These are phyloP conservation scores for Pyronema domesticum DNA, from an alignment of 495 filamentous ascomycete species.

Conservation along the genomic window DNA sequence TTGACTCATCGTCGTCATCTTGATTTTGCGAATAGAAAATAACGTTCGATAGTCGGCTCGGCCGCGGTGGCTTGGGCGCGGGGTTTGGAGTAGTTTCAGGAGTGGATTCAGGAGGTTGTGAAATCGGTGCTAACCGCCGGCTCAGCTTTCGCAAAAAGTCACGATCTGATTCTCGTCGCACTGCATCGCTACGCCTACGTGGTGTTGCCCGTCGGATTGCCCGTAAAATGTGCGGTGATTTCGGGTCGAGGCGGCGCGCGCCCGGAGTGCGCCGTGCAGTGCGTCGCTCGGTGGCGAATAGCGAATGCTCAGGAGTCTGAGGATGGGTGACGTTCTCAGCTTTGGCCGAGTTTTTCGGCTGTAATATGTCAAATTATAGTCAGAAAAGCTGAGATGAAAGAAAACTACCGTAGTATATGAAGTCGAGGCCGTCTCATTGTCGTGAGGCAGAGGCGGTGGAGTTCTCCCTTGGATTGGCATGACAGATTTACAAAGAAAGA, in stretches of 20 bases:
- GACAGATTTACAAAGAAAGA: background rate
- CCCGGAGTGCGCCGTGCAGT: constrained; percentile 20
- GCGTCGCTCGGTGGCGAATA: background rate
- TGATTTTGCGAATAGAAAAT: constrained; percentile 11
- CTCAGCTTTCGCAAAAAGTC: constrained; percentile 14
- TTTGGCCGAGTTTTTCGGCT: constrained; percentile 10
- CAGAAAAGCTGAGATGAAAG: background rate
- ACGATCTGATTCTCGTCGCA: constrained; percentile 9
- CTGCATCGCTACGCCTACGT: constrained; percentile 12
- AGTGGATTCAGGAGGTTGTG: constrained; percentile 8
- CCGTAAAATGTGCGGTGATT: constrained; percentile 17
- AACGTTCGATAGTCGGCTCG: constrained; percentile 8
- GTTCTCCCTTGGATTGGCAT: background rate
- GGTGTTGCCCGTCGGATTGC: constrained; percentile 13
- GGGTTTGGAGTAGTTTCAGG: constrained; percentile 12
- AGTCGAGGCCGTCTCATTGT: background rate
- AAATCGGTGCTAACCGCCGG: constrained; percentile 9
- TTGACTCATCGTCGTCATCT: constrained; percentile 3
- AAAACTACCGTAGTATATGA: background rate
- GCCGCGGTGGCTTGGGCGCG: constrained; percentile 2
- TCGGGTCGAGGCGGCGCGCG: constrained; percentile 16
- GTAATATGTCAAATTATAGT: background rate
- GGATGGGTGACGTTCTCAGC: constrained; percentile 6
- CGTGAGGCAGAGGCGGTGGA: background rate
- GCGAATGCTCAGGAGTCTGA: constrained; percentile 12